Evolutionary conservation across 306 rosid genomes (phyloP).

Genomic region (Quercus agrifolia): DNA sequence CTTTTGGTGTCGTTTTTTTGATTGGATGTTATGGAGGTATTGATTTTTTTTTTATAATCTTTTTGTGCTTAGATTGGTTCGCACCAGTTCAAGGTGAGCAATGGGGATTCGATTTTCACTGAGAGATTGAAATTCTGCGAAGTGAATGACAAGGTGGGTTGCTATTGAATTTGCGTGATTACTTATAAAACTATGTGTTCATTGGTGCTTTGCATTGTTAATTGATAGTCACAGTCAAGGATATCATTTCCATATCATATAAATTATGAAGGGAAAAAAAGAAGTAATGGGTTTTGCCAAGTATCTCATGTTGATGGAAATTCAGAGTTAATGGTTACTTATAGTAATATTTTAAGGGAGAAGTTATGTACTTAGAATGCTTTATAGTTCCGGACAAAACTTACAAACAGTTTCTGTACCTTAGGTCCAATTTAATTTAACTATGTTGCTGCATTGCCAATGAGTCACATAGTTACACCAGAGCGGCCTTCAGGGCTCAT

Average conservation of each 20-base stretch:
- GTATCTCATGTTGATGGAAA: neutral
- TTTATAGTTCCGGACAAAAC: neutral
- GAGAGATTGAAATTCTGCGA: constrained; percentile 88
- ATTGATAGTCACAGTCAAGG: neutral
- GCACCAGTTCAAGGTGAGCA: constrained; percentile 94
- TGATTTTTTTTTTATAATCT: neutral
- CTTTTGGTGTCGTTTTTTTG: neutral
- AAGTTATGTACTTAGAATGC: neutral
- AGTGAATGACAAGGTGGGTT: constrained; percentile 82
- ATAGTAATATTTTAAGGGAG: neutral
- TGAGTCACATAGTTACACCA: no score
- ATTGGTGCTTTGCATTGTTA: neutral
- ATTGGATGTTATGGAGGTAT: neutral
- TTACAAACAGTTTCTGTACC: no score
- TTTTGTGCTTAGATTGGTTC: constrained; percentile 65
- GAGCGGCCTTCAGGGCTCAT: no score
- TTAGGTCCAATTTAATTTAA: no score
- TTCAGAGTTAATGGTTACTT: neutral
- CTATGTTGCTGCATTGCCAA: no score
- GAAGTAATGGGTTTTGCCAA: neutral
- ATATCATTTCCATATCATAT: neutral
- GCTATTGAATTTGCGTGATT: constrained; percentile 2
- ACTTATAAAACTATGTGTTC: neutral
- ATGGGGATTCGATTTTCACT: constrained; percentile 76
- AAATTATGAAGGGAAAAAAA: no score